Conservation (phyloP, 345 rosid species). For the Fremontodendron californicum region DNA sequence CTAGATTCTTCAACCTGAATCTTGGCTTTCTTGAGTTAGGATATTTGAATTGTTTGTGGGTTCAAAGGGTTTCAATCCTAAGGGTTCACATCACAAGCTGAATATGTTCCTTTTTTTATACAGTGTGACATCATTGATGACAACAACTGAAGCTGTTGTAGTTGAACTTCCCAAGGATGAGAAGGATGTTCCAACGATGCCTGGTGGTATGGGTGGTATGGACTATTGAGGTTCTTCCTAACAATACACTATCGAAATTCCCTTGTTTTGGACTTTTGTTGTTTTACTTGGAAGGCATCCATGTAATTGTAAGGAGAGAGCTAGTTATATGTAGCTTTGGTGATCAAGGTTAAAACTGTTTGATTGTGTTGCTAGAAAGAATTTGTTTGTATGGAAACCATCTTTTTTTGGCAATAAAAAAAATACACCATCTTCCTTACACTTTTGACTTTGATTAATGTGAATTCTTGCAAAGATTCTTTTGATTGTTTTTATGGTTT, state of each 20-base stretch:
- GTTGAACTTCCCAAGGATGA: constrained; percentile 84
- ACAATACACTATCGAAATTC: neutral
- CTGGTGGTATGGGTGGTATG: constrained; percentile 83
- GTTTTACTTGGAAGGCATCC: constrained; percentile 18
- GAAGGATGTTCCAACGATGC: constrained; percentile 55
- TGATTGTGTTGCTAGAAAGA: neutral
- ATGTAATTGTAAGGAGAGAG: constrained; percentile 23
- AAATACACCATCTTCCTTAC: neutral
- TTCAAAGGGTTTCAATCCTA: too few species aligned
- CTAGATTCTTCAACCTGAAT: too few species aligned
- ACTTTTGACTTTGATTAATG: too few species aligned
- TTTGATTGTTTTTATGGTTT: neutral
- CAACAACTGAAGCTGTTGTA: constrained; percentile 88
- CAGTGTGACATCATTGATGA: constrained; percentile 91
- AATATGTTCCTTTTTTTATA: neutral
- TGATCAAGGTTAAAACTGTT: neutral
- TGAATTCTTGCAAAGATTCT: neutral
- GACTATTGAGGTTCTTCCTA: constrained; percentile 44
- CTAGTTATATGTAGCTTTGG: constrained; percentile 10
- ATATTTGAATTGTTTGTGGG: too few species aligned
- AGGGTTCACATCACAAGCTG: too few species aligned
- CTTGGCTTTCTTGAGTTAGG: too few species aligned
- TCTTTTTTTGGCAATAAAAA: neutral
- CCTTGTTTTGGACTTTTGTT: neutral
- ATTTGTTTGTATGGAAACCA: neutral